These are phyloP conservation scores for Sechiopsis laciniata DNA, from an alignment of 306 rosid genomes.

Conservation along the genomic window DNA sequence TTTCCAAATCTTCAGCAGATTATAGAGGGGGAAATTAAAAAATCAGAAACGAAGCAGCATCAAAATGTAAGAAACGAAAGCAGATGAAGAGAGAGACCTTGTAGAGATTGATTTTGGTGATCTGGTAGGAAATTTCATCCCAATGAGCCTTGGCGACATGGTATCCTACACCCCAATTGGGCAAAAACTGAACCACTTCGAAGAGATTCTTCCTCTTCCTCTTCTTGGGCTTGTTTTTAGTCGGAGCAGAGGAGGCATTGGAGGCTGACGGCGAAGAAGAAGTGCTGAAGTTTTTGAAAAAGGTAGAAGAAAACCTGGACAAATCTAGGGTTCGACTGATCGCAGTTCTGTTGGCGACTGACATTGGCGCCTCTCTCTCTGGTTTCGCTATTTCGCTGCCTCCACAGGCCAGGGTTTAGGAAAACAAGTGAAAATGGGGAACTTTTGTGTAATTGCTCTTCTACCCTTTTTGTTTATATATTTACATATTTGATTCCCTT, in stretches of 20 bases:
- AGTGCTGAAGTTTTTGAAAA: constrained; percentile 49
- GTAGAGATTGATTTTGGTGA: constrained; percentile 87
- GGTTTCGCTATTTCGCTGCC: background rate
- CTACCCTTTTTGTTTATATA: background rate
- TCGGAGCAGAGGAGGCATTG: constrained; percentile 27
- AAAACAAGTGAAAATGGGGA: background rate
- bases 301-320: constrained; percentile 36
- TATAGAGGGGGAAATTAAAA: background rate
- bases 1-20: background rate
- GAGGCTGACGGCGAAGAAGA: constrained; percentile 24
- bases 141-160: constrained; percentile 92
- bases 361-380: constrained; percentile 43
- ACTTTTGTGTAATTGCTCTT: background rate
- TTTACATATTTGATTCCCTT: background rate
- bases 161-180: constrained; percentile 86
- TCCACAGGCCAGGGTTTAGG: background rate
- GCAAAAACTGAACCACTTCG: constrained; percentile 83
- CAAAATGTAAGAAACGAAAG: constrained; percentile 6
- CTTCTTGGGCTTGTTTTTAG: constrained; percentile 45
- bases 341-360: constrained; percentile 36
- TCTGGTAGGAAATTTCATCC: constrained; percentile 70
- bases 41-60: background rate
- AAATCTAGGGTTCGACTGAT: constrained; percentile 33
- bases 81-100: constrained; percentile 44
- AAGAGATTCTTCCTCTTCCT: constrained; percentile 87